A percentile compares a stretch with the other conserved stretches of the same genome.
phyloP scores from a whole-genome alignment of 805 yeast genomes.

The Candida pseudofarinosa region DNA sequence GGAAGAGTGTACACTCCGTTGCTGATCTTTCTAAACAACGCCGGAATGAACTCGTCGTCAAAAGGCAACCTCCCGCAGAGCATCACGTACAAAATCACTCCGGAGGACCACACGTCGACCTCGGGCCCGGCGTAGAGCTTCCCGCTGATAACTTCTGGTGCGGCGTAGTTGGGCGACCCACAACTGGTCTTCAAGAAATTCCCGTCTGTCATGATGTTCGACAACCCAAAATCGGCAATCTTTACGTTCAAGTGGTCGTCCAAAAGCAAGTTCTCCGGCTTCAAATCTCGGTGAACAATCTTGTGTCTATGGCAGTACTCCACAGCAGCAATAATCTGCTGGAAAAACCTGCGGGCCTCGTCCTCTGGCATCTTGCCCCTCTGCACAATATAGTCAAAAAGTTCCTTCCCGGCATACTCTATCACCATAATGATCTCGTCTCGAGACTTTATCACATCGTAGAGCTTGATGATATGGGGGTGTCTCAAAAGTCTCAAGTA shows the following conservation, averaged over 20 bases:
- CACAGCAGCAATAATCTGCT: slow-evolving; percentile 93
- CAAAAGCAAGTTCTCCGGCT: slow-evolving; percentile 87
- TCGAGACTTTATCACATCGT: slow-evolving; percentile 91
- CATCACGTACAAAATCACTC: slow-evolving; percentile 93
- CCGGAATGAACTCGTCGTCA: slow-evolving; percentile 95
- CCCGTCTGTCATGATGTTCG: slow-evolving; percentile 97
- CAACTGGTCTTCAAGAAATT: slow-evolving; percentile 91
- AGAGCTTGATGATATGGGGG: slow-evolving; percentile 92
- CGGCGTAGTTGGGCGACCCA: slow-evolving; percentile 96
- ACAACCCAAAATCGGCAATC: slow-evolving; percentile 93
- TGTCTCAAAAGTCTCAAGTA: slow-evolving; percentile 84
- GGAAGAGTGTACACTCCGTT: slow-evolving; percentile 93
- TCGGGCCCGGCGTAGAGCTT: slow-evolving; percentile 96
- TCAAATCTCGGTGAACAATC: slow-evolving; percentile 93
- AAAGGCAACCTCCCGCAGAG: slow-evolving; percentile 92
- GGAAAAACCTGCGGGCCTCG: slow-evolving; percentile 91
- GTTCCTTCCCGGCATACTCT: slow-evolving; percentile 94
- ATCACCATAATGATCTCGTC: slow-evolving; percentile 97
- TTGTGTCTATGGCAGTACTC: slow-evolving; percentile 96
- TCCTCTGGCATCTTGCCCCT: slow-evolving; percentile 88
- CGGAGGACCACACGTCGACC: slow-evolving; percentile 97
- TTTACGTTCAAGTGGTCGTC: slow-evolving; percentile 90
- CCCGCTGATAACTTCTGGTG: slow-evolving; percentile 95
- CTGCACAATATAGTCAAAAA: slow-evolving; percentile 93
- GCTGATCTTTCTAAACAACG: slow-evolving; percentile 84